Evolutionary conservation across 768 basidiomycete genomes (phyloP).

Genomic region (Lactarius hatsudake): DNA sequence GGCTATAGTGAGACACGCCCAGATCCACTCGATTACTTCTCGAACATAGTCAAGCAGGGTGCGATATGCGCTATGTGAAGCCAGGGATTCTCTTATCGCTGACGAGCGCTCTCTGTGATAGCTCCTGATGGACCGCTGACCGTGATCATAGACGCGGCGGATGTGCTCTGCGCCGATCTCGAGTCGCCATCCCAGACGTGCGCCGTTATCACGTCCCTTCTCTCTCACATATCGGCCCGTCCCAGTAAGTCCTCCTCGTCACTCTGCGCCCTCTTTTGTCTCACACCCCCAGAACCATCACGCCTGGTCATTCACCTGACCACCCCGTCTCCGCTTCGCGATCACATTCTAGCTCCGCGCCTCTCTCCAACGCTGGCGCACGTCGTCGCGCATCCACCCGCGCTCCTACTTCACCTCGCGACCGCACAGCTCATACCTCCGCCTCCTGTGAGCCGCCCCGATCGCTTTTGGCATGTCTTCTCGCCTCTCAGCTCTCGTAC

Average conservation of each 20-base stretch:
- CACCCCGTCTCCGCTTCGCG: conserved; percentile 47
- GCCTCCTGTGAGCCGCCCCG: conserved; percentile 55
- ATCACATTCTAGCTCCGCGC: conserved; percentile 54
- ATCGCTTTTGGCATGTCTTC: conserved; percentile 82
- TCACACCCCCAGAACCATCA: conserved; percentile 42
- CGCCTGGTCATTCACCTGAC: conserved; percentile 59
- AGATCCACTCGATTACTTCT: conserved; percentile 40
- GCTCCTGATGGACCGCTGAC: conserved; percentile 49
- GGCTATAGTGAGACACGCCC: conserved; percentile 44
- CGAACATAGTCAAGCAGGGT: conserved; percentile 41
- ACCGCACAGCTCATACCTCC: conserved; percentile 69
- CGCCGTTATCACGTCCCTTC: conserved; percentile 48
- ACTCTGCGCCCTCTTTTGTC: no score
- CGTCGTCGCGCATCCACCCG: conserved; percentile 65
- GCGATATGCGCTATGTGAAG: conserved; percentile 26
- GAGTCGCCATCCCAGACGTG: conserved; percentile 53
- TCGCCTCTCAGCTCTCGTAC: conserved; percentile 61
- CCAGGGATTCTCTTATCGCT: not conserved
- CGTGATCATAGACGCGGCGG: conserved; percentile 70
- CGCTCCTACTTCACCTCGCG: conserved; percentile 65
- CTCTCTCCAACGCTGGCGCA: conserved; percentile 67
- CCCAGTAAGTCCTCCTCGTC: conserved; percentile 43
- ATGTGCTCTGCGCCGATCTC: conserved; percentile 59
- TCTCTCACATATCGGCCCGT: conserved; percentile 44
- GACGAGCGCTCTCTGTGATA: conserved; percentile 26